A percentile compares a stretch with the other conserved stretches of the same genome.
Conservation (phyloP, 139 green algal genomes). For the Micromonas pusilla region DNA sequence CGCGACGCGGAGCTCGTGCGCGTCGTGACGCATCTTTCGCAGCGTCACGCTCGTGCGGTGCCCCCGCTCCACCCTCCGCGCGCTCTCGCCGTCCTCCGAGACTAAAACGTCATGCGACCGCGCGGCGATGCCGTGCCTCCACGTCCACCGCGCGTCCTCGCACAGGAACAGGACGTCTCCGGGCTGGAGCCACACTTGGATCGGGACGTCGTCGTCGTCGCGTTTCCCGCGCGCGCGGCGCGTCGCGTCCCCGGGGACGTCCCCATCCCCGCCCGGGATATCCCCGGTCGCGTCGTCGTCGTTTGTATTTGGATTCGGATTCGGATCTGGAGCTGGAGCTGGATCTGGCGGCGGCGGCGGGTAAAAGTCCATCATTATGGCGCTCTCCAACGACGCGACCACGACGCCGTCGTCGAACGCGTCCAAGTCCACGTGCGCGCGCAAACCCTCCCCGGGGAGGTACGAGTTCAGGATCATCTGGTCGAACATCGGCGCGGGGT, state of each 20-base stretch:
- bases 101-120: no score
- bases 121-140: slow-evolving; percentile 1
- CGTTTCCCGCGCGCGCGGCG: neutral
- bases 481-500: neutral
- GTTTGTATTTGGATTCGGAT: no score
- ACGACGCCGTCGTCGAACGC: neutral
- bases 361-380: slow-evolving; percentile 2
- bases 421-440: slow-evolving; percentile 1
- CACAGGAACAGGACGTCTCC: slow-evolving; percentile 1
- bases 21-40: neutral
- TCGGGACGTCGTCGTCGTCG: neutral
- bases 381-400: neutral
- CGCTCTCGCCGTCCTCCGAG: no score
- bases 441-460: neutral
- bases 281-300: no score
- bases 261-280: no score
- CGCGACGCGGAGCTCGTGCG: neutral
- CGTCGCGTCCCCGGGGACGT: no score
- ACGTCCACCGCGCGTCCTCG: neutral
- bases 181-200: neutral
- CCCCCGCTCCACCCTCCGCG: neutral
- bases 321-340: no score
- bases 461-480: slow-evolving; percentile 14
- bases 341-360: no score
- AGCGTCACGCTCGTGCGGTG: neutral